Evolutionary conservation across 2,329 filamentous ascomycete species (phyloP).

Genomic region (Phaeoacremonium minimum): DNA sequence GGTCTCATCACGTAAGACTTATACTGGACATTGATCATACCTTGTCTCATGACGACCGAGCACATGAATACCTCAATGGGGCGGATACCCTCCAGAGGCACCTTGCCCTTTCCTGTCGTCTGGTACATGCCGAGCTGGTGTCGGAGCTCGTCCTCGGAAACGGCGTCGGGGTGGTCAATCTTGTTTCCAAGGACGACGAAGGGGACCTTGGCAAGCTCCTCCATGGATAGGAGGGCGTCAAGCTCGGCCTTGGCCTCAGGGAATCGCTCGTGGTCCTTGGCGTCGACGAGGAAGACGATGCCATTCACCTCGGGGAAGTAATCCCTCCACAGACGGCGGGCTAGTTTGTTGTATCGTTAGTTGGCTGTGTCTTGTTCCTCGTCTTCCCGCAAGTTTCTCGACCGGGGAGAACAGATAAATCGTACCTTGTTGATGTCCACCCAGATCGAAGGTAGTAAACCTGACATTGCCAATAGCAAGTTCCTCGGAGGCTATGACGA

Average conservation of each 20-base stretch:
- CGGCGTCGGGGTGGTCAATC: conserved; percentile 95
- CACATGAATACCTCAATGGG: conserved; percentile 99
- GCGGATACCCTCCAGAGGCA: conserved; percentile 80
- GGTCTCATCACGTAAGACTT: no score
- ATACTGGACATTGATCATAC: no score
- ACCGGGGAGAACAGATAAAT: not conserved
- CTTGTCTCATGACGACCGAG: conserved; percentile 97
- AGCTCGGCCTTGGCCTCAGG: conserved; percentile 94
- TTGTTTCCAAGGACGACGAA: conserved; percentile 98
- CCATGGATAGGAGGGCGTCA: conserved; percentile 92
- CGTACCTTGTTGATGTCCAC: conserved; percentile 86
- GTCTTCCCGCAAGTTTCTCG: not conserved
- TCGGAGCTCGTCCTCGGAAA: conserved; percentile 92
- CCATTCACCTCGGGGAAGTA: conserved; percentile 96
- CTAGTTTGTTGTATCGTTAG: conserved; percentile 34
- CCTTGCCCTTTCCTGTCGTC: conserved; percentile 94
- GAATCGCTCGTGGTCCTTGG: conserved; percentile 95
- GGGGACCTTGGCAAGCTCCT: conserved; percentile 91
- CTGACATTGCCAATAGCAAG: conserved; percentile 88
- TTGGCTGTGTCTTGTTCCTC: conserved; percentile 1
- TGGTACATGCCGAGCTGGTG: conserved; percentile 92
- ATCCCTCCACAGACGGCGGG: conserved; percentile 91
- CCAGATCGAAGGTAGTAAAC: conserved; percentile 92
- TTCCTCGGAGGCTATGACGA: conserved; percentile 73
- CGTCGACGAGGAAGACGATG: conserved; percentile 96